Percentiles rank a stretch among this genome's conserved stretches.
Evolutionary conservation across 1,284 basidiomycete species (phyloP).

Genomic region (Rhodotorula sp.): DNA sequence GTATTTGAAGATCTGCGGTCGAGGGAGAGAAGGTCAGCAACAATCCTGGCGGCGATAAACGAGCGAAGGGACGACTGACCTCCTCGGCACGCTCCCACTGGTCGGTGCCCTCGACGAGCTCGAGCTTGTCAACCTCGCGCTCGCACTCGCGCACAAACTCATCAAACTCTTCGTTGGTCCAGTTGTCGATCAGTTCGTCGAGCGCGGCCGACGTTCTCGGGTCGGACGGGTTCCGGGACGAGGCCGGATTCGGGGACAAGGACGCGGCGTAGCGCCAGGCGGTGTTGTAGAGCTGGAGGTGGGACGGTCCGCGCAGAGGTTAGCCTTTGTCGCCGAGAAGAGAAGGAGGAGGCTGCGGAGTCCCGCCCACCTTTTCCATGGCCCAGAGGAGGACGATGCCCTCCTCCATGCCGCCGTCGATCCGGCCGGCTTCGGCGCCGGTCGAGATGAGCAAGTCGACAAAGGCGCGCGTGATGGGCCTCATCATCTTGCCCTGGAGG

Average conservation of each 20-base stretch:
- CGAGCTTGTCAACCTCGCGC: slow-evolving; percentile 21
- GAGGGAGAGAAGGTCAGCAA: neutral
- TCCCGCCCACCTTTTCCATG: slow-evolving; percentile 24
- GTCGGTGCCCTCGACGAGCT: slow-evolving; percentile 13
- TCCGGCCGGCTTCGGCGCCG: slow-evolving; percentile 20
- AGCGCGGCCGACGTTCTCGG: slow-evolving; percentile 14
- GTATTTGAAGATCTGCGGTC: slow-evolving; percentile 33
- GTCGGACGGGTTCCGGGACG: slow-evolving; percentile 3
- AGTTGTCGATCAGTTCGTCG: slow-evolving; percentile 26
- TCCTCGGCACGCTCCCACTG: slow-evolving; percentile 27
- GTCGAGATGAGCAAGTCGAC: slow-evolving; percentile 28
- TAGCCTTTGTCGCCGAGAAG: too few relatives aligned
- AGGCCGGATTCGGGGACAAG: neutral
- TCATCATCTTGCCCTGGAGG: slow-evolving; percentile 13
- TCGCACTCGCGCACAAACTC: slow-evolving; percentile 19
- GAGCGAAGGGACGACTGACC: neutral
- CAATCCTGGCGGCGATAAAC: too few relatives aligned
- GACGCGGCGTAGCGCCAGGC: slow-evolving; percentile 23
- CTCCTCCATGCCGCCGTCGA: slow-evolving; percentile 20
- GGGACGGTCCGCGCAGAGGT: too few relatives aligned
- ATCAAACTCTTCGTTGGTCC: slow-evolving; percentile 26
- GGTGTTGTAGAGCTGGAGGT: slow-evolving; percentile 16
- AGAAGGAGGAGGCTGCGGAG: neutral
- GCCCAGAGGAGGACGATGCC: slow-evolving; percentile 26
- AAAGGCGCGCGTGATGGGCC: slow-evolving; percentile 22